Percentiles rank a stretch among this genome's conserved stretches.
These are phyloP conservation scores for Pachysolen tannophilus DNA, from an alignment of 805 yeast species.

Conservation along the genomic window DNA sequence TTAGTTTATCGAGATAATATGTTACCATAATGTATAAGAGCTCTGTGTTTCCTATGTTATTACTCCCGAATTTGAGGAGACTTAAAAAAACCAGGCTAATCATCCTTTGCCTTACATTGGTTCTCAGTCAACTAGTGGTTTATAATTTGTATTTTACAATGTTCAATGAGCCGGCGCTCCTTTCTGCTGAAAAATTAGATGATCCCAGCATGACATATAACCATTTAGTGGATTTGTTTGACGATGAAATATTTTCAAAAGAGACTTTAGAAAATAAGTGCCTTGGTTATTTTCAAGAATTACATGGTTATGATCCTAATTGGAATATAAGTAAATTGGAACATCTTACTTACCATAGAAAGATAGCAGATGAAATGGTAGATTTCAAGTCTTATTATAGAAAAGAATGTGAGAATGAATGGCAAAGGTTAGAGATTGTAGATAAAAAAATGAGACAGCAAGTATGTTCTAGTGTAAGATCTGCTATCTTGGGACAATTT, in stretches of 20 bases:
- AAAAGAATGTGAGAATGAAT: constrained; percentile 17
- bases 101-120: too few species aligned
- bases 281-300: constrained; percentile 33
- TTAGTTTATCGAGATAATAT: too few species aligned
- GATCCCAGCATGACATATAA: background rate
- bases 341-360: constrained; percentile 4
- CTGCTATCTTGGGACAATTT: constrained; percentile 6
- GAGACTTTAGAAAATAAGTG: constrained; percentile 30
- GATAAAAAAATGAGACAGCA: constrained; percentile 1
- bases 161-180: too few species aligned
- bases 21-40: too few species aligned
- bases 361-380: background rate
- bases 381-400: constrained; percentile 13
- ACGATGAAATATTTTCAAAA: constrained; percentile 14
- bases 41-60: too few species aligned
- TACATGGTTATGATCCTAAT: constrained; percentile 29
- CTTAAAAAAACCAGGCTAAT: too few species aligned
- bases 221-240: constrained; percentile 7
- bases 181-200: too few species aligned
- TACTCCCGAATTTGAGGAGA: too few species aligned
- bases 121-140: too few species aligned
- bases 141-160: too few species aligned
- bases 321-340: constrained; percentile 24
- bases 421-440: constrained; percentile 2
- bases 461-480: constrained; percentile 11